Evolutionary conservation across 768 basidiomycete genomes (phyloP).

Genomic region (Psilocybe subaeruginosa): DNA sequence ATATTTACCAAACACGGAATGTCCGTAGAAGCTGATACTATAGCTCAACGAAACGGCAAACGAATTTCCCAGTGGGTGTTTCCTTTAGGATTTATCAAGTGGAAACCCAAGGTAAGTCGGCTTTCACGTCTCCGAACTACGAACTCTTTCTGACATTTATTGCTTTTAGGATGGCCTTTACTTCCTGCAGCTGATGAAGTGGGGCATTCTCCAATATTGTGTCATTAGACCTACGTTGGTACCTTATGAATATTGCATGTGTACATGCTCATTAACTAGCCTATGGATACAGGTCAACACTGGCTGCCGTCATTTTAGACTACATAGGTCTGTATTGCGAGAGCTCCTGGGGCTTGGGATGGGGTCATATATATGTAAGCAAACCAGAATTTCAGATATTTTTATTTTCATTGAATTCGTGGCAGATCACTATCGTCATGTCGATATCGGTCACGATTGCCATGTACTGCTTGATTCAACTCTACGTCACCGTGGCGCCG

Average conservation of each 20-base stretch:
- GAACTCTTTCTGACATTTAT: conserved; percentile 6
- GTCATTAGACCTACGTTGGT: conserved; percentile 61
- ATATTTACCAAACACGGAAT: conserved; percentile 61
- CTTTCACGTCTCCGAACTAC: not conserved
- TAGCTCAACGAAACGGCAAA: conserved; percentile 44
- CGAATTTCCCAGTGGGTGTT: conserved; percentile 66
- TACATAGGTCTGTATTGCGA: conserved; percentile 75
- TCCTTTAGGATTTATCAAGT: conserved; percentile 64
- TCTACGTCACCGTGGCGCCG: conserved; percentile 60
- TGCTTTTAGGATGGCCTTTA: conserved; percentile 58
- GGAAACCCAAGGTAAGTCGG: conserved; percentile 58
- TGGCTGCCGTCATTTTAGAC: conserved; percentile 64
- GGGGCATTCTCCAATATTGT: conserved; percentile 76
- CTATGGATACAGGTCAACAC: conserved; percentile 46
- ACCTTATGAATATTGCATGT: not conserved
- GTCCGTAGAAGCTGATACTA: conserved; percentile 56
- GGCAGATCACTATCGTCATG: conserved; percentile 59
- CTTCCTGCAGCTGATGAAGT: conserved; percentile 76
- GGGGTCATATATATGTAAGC: conserved; percentile 71
- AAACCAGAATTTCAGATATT: not conserved
- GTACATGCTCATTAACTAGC: not conserved
- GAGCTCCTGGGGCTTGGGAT: conserved; percentile 65
- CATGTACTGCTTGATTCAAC: conserved; percentile 78
- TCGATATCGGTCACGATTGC: conserved; percentile 75
- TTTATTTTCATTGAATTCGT: conserved; percentile 1